These are phyloP conservation scores for Ammopiptanthus mongolicus DNA, from an alignment of 306 rosid species.

Conservation along the genomic window DNA sequence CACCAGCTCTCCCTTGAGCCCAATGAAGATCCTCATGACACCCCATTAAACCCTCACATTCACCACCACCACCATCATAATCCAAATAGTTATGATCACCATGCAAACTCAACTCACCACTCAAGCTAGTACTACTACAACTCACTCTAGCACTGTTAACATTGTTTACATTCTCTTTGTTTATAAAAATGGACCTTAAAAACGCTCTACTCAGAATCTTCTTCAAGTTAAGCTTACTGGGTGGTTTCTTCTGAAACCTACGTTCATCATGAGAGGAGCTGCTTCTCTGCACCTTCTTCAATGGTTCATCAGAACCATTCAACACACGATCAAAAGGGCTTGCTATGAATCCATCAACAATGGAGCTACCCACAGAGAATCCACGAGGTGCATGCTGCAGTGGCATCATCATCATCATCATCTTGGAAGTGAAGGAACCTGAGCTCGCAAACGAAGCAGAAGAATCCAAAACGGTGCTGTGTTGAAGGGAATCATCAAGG, in stretches of 20 bases:
- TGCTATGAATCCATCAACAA: background rate
- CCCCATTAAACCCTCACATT: constrained; percentile 21
- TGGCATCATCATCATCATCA: constrained; percentile 35
- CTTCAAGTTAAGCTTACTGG: constrained; percentile 24
- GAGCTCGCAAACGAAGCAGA: constrained; percentile 68
- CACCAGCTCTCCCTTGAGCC: constrained; percentile 89
- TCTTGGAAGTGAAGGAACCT: constrained; percentile 48
- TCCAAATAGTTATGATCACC: constrained; percentile 4
- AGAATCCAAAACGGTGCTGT: constrained; percentile 37
- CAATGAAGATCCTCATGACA: constrained; percentile 55
- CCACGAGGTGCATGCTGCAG: constrained; percentile 41
- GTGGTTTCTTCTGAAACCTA: background rate
- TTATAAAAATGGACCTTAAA: constrained; percentile 21
- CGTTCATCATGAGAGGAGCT: constrained; percentile 15
- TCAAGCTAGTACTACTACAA: constrained; percentile 28
- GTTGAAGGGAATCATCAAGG: constrained; percentile 33
- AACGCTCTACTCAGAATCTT: constrained; percentile 36
- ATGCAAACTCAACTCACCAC: constrained; percentile 21
- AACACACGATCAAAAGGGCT: constrained; percentile 35
- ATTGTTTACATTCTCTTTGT: constrained; percentile 21
- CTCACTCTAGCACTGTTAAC: constrained; percentile 24
- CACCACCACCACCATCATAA: constrained; percentile 3
- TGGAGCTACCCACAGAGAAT: constrained; percentile 17
- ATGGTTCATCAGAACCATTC: constrained; percentile 5
- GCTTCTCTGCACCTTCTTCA: constrained; percentile 21